Evolutionary conservation across 805 yeast species (phyloP), one percentile per base, ranked within the genome.

Genomic region (Schwanniomyces sp.): DNA sequence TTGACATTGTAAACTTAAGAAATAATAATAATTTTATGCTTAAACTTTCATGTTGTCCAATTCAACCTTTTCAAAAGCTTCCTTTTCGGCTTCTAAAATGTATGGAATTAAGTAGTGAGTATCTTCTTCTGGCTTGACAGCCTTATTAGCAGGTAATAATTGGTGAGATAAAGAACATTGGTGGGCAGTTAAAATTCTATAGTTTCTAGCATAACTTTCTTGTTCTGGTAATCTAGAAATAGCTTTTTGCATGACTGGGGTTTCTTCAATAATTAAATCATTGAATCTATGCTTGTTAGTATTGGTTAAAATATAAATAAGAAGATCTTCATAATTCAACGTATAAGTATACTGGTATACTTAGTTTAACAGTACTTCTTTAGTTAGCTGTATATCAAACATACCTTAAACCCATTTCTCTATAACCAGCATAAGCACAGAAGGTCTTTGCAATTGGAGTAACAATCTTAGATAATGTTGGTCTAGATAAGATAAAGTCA

Each of bases 71-170:
- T 94, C 99, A 54, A 80, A 77, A 43, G 84, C 86, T 72, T 89
- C 97, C 61, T 88, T 89, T 78, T 94, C 98, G 52, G 92, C 95
- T 78, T 94, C 97, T 64, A 91, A 80, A 52, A 94, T 76, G 76
- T 87, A 88, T 58, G 97, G 97, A 50, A 88, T 72, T 65, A 94
- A 79, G 76, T 91, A 91, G 59, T 87, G 87, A 48, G 72, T 71
- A 69, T 89, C 96, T 53, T 92, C 92, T 63, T 84, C 88, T 27
- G 90, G 81, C 68, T 84, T 81, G 52, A 88, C 76, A 61, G 85
- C 86, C 73, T 92, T 85, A 63, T 80, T 79, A 52, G 81, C 78
- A 61, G 98, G 96, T 61, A 94, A 80, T 52, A 94, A 72, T 63
- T 88, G 91, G 69, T 90, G 96, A 48, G 91, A 78, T 57, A 91